Evolutionary conservation across 768 basidiomycete genomes (phyloP).

Genomic region (Suillus plorans): DNA sequence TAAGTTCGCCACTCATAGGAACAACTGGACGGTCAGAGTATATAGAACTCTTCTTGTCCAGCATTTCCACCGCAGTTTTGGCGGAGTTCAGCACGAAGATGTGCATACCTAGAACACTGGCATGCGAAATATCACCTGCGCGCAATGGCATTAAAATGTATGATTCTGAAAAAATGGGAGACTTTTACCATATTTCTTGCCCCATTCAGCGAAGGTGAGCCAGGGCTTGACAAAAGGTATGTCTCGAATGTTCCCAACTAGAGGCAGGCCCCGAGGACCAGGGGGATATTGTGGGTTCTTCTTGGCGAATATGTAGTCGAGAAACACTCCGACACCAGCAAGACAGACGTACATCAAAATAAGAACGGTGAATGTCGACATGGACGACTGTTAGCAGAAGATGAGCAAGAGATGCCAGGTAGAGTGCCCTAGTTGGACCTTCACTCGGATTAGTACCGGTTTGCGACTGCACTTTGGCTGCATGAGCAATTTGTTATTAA

Average conservation of each 20-base stretch:
- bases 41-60: slow-evolving; percentile 54
- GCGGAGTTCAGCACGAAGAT: slow-evolving; percentile 51
- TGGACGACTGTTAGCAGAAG: not conserved
- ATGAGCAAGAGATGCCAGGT: not conserved
- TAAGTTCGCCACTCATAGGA: slow-evolving; percentile 14
- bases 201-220: slow-evolving; percentile 53
- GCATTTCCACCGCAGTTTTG: slow-evolving; percentile 44
- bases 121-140: slow-evolving; percentile 18
- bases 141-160: slow-evolving; percentile 16
- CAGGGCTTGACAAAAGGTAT: slow-evolving; percentile 52
- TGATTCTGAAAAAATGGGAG: not conserved
- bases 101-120: slow-evolving; percentile 40
- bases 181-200: slow-evolving; percentile 48
- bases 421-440: not conserved
- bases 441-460: no score
- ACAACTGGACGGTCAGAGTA: slow-evolving; percentile 36
- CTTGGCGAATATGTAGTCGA: slow-evolving; percentile 7
- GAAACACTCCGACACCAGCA: slow-evolving; percentile 19
- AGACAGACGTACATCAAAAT: slow-evolving; percentile 5
- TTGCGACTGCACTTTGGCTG: no score
- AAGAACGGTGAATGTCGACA: not conserved
- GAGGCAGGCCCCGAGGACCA: slow-evolving; percentile 30
- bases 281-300: slow-evolving; percentile 15
- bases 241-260: slow-evolving; percentile 55
- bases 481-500: no score